A percentile compares a stretch with the other conserved stretches of the same genome.
Conservation (phyloP, 2,329 filamentous ascomycete species). For the Penicillium hesseltinei region DNA sequence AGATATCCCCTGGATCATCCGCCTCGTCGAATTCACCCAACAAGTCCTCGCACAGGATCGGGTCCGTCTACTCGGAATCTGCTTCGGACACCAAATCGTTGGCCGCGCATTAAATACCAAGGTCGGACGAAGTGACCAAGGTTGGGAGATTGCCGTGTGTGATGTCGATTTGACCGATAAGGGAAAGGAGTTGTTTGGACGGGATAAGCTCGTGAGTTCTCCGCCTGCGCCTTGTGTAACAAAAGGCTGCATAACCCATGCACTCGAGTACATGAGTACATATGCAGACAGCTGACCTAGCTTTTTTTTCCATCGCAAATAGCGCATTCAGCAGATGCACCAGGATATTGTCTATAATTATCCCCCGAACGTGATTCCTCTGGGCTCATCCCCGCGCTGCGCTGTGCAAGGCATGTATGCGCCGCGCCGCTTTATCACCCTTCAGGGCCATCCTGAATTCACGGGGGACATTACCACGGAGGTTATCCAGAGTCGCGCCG, state of each 20-base stretch:
- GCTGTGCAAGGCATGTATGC: slow-evolving; percentile 77
- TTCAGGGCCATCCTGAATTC: slow-evolving; percentile 88
- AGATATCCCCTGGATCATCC: slow-evolving; percentile 71
- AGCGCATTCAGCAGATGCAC: slow-evolving; percentile 77
- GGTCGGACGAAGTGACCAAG: slow-evolving; percentile 64
- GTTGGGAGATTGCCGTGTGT: slow-evolving; percentile 80
- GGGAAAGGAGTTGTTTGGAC: slow-evolving; percentile 70
- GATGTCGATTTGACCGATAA: slow-evolving; percentile 65
- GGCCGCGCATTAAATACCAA: slow-evolving; percentile 67
- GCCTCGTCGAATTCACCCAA: slow-evolving; percentile 66
- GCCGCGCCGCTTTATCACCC: slow-evolving; percentile 64
- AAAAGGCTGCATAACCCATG: not conserved
- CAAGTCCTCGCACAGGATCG: slow-evolving; percentile 60
- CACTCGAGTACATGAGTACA: not conserved
- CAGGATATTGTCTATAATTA: slow-evolving; percentile 68
- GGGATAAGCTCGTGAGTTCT: slow-evolving; percentile 57
- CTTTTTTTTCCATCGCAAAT: not conserved
- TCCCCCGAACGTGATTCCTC: slow-evolving; percentile 59
- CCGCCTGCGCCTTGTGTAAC: not conserved
- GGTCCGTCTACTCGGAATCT: slow-evolving; percentile 74
- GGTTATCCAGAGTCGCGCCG: slow-evolving; percentile 63
- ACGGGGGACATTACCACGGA: slow-evolving; percentile 68
- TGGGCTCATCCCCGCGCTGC: slow-evolving; percentile 67
- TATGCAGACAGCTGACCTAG: not conserved
- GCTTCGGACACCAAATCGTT: slow-evolving; percentile 85